Conservation (phyloP, 1,284 basidiomycete species). For the Puccinia novopanici region DNA sequence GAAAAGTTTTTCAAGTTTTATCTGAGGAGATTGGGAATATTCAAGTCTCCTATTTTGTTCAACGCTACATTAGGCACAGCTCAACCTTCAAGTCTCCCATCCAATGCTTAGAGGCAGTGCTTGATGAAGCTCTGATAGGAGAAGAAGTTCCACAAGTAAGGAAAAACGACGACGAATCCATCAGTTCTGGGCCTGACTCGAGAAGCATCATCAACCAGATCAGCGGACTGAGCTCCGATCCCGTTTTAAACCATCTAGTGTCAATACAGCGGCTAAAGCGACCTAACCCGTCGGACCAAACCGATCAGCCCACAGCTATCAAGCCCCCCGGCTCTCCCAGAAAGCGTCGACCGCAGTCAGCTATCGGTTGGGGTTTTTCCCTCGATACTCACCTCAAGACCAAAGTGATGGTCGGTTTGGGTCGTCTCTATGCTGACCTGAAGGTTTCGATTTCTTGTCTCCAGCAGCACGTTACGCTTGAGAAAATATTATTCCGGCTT, state of each 20-base stretch:
- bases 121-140: conserved; percentile 33
- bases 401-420: conserved; percentile 43
- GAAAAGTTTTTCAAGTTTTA: conserved; percentile 41
- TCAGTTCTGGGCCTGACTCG: conserved; percentile 22
- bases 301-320: neutral
- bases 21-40: conserved; percentile 37
- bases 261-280: neutral
- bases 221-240: conserved; percentile 25
- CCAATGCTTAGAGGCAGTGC: conserved; percentile 15
- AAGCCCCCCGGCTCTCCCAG: conserved; percentile 44
- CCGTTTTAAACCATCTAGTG: conserved; percentile 23
- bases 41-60: conserved; percentile 22
- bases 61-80: conserved; percentile 28
- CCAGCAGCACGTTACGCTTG: conserved; percentile 19
- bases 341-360: conserved; percentile 11
- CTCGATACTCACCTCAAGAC: conserved; percentile 24
- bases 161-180: neutral
- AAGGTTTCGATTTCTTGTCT: conserved; percentile 31
- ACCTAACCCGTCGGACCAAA: neutral
- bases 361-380: conserved; percentile 4
- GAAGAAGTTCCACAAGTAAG: conserved; percentile 20
- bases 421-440: conserved; percentile 38
- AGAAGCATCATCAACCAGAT: conserved; percentile 16
- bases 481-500: conserved; percentile 30
- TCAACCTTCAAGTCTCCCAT: neutral